Conservation (phyloP, 2,329 filamentous ascomycete genomes). For the Coniosporium tulheliwenetii region DNA sequence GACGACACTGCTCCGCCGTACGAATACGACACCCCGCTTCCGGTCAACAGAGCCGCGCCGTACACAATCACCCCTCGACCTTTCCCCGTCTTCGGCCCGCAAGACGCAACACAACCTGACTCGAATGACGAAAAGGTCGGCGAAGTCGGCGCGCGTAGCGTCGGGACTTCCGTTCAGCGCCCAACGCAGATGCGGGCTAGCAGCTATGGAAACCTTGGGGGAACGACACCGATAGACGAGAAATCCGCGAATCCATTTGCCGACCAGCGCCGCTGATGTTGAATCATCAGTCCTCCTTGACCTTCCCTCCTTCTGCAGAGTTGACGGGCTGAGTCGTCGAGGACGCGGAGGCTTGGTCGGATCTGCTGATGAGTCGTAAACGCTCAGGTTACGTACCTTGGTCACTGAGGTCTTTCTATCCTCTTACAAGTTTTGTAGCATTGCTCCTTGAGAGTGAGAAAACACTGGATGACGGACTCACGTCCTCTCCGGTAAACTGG, state of each 20-base stretch:
- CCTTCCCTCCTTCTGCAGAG: conserved; percentile 23
- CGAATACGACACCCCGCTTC: conserved; percentile 21
- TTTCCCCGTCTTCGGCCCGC: conserved; percentile 24
- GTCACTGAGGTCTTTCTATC: conserved; percentile 17
- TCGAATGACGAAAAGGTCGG: conserved; percentile 24
- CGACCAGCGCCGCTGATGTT: conserved; percentile 22
- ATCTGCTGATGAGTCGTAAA: conserved; percentile 23
- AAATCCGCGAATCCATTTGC: conserved; percentile 22
- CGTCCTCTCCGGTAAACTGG: neutral
- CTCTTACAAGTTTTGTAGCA: conserved; percentile 9
- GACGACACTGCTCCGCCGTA: conserved; percentile 18
- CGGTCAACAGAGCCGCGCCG: conserved; percentile 27
- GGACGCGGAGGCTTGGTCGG: conserved; percentile 8
- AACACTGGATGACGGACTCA: conserved; percentile 18
- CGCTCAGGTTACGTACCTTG: conserved; percentile 25
- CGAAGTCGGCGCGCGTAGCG: conserved; percentile 23
- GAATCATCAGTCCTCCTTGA: conserved; percentile 23
- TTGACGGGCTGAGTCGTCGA: conserved; percentile 25
- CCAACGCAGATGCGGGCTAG: conserved; percentile 27
- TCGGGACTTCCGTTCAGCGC: conserved; percentile 24
- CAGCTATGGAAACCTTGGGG: conserved; percentile 27
- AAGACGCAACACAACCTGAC: conserved; percentile 12
- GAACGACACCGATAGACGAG: conserved; percentile 22
- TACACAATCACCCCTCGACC: conserved; percentile 29
- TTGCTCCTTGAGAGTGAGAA: conserved; percentile 20